A percentile compares a stretch with the other conserved stretches of the same genome.
These are phyloP conservation scores for Irpex rosettiformis DNA, from an alignment of 1,284 basidiomycete species.

Conservation along the genomic window DNA sequence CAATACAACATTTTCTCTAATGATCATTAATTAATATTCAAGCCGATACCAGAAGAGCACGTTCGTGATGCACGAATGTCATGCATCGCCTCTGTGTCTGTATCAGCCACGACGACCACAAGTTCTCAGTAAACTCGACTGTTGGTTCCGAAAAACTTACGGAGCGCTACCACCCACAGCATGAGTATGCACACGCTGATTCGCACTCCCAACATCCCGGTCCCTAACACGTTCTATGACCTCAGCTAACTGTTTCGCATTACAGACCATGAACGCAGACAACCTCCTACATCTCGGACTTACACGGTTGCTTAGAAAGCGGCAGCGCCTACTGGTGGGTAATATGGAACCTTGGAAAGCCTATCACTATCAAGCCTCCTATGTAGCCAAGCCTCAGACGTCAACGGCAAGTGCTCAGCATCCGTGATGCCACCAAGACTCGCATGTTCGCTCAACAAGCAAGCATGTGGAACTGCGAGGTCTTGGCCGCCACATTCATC, in stretches of 20 bases:
- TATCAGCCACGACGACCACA: not conserved
- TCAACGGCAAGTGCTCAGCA: too few species aligned
- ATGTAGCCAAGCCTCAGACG: too few species aligned
- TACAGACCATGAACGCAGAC: not conserved
- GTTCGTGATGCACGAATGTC: too few species aligned
- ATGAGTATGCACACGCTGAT: not conserved
- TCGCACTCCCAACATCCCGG: not conserved
- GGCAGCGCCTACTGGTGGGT: not conserved
- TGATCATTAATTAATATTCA: not conserved
- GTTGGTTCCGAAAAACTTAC: not conserved
- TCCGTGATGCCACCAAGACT: too few species aligned
- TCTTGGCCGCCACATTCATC: not conserved
- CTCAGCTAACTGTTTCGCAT: not conserved
- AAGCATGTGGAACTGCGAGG: too few species aligned
- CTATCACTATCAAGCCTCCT: not conserved
- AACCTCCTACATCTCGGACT: not conserved
- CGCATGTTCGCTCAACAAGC: too few species aligned
- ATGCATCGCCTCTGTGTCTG: not conserved
- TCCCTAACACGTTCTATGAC: not conserved
- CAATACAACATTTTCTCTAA: not conserved
- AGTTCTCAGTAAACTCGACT: not conserved
- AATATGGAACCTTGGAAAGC: not conserved
- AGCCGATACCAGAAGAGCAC: not conserved
- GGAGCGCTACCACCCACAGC: not conserved
- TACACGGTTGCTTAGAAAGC: not conserved